These are phyloP conservation scores for Fraxinus americana DNA, from an alignment of 257 asterid species.

Conservation along the genomic window DNA sequence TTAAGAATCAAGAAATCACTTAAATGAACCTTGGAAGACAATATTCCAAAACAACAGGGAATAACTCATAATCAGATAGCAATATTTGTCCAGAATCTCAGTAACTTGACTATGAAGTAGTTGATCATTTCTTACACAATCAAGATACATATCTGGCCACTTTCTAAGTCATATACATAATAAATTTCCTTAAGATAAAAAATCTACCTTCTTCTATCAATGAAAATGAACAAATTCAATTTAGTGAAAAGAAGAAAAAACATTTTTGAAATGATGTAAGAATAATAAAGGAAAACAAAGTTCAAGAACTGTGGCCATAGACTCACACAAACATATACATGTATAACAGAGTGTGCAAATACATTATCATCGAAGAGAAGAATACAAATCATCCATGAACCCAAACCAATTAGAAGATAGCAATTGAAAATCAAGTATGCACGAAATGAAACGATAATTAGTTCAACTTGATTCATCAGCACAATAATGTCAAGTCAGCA, in stretches of 20 bases:
- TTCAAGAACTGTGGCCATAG: not conserved
- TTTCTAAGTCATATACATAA: not conserved
- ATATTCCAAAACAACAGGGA: not conserved
- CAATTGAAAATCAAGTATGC: not conserved
- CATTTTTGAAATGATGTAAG: not conserved
- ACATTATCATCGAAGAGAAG: not conserved
- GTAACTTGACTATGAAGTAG: not conserved
- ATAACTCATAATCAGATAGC: not conserved
- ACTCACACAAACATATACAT: not conserved
- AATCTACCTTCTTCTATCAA: not conserved
- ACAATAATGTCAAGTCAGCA: not conserved
- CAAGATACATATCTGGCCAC: not conserved
- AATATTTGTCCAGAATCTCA: not conserved
- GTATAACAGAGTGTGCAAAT: not conserved
- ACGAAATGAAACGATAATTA: not conserved
- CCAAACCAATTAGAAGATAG: not conserved
- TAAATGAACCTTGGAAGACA: not conserved
- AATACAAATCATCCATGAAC: not conserved
- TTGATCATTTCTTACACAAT: not conserved
- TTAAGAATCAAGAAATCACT: too few relatives aligned
- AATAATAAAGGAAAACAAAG: not conserved
- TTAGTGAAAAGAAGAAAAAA: not conserved
- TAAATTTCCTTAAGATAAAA: not conserved
- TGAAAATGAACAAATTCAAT: slow-evolving; percentile 1
- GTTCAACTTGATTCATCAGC: not conserved